Conservation (phyloP, 1,284 basidiomycete genomes). For the Ceratobasidium sp. region DNA sequence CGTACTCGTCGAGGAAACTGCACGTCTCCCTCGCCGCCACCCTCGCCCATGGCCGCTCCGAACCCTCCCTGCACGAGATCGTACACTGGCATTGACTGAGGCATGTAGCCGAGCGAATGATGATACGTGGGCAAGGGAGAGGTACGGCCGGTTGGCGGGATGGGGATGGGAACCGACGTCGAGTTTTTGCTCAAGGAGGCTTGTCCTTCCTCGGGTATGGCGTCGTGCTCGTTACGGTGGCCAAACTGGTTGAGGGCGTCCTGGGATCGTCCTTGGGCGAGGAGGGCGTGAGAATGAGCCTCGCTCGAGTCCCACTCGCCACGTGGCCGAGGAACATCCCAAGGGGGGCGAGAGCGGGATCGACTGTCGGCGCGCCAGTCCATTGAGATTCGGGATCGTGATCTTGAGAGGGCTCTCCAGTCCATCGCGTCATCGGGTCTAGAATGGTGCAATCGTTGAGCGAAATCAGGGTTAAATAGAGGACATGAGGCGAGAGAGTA, state of each 20-base stretch:
- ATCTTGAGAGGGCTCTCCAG: conserved; percentile 48
- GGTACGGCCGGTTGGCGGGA: conserved; percentile 50
- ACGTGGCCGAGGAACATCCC: conserved; percentile 54
- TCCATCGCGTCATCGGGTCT: conserved; percentile 45
- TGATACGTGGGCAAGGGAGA: conserved; percentile 16
- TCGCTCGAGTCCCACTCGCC: conserved; percentile 64
- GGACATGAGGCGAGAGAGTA: conserved; percentile 32
- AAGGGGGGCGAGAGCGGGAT: conserved; percentile 87
- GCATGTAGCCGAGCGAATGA: conserved; percentile 25
- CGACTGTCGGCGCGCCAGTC: conserved; percentile 94
- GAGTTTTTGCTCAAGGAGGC: conserved; percentile 39
- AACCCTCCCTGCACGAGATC: conserved; percentile 19
- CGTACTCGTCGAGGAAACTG: conserved; percentile 82
- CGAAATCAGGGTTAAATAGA: not conserved
- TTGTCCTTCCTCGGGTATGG: conserved; percentile 25
- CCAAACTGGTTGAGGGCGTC: not conserved
- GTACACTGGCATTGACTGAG: conserved; percentile 10
- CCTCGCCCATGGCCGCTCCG: not conserved
- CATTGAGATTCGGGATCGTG: conserved; percentile 63
- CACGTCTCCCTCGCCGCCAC: not conserved
- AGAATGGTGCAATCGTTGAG: conserved; percentile 30
- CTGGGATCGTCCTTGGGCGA: conserved; percentile 40
- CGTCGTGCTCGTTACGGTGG: not conserved
- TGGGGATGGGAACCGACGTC: conserved; percentile 45
- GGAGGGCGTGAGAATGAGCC: conserved; percentile 51